These are phyloP conservation scores for Ormosia emarginata DNA, from an alignment of 306 rosid genomes.

Conservation along the genomic window DNA sequence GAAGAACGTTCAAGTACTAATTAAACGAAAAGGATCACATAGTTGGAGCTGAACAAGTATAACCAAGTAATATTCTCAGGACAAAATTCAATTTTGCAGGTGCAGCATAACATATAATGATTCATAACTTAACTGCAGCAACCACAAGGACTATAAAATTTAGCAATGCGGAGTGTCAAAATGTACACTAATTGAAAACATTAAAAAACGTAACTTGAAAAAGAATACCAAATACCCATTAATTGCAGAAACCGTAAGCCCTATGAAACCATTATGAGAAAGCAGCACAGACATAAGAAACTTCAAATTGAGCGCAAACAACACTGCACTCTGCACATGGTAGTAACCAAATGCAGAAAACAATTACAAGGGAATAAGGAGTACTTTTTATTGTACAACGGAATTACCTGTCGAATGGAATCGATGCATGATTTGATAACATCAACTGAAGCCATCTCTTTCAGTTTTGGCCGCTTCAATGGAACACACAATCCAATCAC, in stretches of 20 bases:
- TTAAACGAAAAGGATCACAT: neutral
- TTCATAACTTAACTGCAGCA: neutral
- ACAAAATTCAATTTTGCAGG: constrained; percentile 3
- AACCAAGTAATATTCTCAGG: neutral
- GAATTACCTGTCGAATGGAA: constrained; percentile 63
- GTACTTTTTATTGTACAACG: neutral
- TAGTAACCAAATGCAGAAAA: neutral
- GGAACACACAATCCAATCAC: neutral
- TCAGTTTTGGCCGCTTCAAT: neutral
- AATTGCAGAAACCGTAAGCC: neutral
- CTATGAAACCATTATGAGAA: neutral
- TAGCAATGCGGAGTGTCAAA: no score
- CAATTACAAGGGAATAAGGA: neutral
- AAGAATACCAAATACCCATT: no score
- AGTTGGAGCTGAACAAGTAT: neutral
- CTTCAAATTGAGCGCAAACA: neutral
- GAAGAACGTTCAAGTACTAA: neutral
- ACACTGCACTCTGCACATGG: neutral
- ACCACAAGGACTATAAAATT: neutral
- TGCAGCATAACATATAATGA: neutral
- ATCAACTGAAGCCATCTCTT: constrained; percentile 66
- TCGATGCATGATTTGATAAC: constrained; percentile 69
- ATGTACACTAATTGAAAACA: no score
- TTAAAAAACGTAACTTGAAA: no score
- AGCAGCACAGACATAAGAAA: neutral